These are phyloP conservation scores for Plantago major DNA, from an alignment of 257 asterid species.

Conservation along the genomic window DNA sequence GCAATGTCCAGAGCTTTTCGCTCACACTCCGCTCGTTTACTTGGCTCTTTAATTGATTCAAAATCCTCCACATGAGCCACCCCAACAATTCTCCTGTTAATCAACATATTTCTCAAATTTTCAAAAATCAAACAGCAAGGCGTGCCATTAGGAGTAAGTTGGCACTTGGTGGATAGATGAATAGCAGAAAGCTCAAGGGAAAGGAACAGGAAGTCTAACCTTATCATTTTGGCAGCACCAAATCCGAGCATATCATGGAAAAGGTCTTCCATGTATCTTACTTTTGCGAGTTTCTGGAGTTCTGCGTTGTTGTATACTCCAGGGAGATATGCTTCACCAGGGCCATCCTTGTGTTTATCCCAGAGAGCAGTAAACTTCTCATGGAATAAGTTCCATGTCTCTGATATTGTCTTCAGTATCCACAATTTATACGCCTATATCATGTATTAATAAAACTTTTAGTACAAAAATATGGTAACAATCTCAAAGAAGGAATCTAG, in stretches of 20 bases:
- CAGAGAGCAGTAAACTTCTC: slow-evolving; percentile 74
- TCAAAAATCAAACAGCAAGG: background rate
- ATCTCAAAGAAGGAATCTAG: background rate
- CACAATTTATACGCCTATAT: slow-evolving; percentile 55
- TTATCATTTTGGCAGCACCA: slow-evolving; percentile 96
- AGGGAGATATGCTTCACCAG: slow-evolving; percentile 95
- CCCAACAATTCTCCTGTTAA: slow-evolving; percentile 87
- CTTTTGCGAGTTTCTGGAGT: slow-evolving; percentile 48
- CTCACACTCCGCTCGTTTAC: slow-evolving; percentile 78
- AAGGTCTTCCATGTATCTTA: slow-evolving; percentile 67
- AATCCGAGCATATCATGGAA: slow-evolving; percentile 87
- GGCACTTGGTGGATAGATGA: background rate
- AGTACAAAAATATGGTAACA: background rate
- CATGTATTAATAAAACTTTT: too few species aligned
- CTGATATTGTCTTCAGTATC: slow-evolving; percentile 76
- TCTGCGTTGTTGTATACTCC: slow-evolving; percentile 67
- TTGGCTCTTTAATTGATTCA: slow-evolving; percentile 63
- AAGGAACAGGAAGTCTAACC: slow-evolving; percentile 35
- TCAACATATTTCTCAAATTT: slow-evolving; percentile 10
- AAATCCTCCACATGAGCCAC: slow-evolving; percentile 96
- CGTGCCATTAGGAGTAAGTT: too few species aligned
- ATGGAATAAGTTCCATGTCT: slow-evolving; percentile 85
- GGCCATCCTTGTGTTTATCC: slow-evolving; percentile 84
- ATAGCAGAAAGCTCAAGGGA: slow-evolving; percentile 5
- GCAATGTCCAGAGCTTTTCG: slow-evolving; percentile 73